Evolutionary conservation across 352 stramenopile genomes (phyloP).

Genomic region (Pseudoperonospora humuli): DNA sequence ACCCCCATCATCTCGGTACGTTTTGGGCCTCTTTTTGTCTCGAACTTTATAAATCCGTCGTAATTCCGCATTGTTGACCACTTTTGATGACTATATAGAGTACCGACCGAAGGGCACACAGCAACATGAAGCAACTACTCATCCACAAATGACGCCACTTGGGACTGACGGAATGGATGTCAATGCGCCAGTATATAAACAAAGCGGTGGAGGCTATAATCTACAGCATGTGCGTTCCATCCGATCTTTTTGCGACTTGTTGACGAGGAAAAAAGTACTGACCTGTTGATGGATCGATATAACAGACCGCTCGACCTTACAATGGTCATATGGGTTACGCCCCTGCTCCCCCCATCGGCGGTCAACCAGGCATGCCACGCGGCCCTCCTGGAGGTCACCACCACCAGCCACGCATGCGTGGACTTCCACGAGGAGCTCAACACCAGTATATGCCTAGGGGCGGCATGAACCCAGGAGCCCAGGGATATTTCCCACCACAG

Average conservation of each 20-base stretch:
- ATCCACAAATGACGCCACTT: constrained; percentile 17
- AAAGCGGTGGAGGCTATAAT: constrained; percentile 28
- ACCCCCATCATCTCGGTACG: constrained; percentile 34
- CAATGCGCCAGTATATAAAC: constrained; percentile 35
- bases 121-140: constrained; percentile 23
- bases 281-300: neutral
- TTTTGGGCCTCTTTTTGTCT: neutral
- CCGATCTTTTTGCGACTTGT: neutral
- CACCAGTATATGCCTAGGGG: constrained; percentile 34
- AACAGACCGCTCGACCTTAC: constrained; percentile 31
- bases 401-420: constrained; percentile 30
- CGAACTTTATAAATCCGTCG: too few species aligned
- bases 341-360: constrained; percentile 20
- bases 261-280: neutral
- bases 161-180: constrained; percentile 32
- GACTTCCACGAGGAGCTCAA: constrained; percentile 29
- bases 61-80: neutral
- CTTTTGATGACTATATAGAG: constrained; percentile 12
- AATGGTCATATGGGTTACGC: constrained; percentile 35
- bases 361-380: constrained; percentile 28
- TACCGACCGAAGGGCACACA: constrained; percentile 31
- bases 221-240: constrained; percentile 31
- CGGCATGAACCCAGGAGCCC: constrained; percentile 27
- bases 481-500: constrained; percentile 40
- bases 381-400: constrained; percentile 35